Conservation (phyloP, 2,329 filamentous ascomycete genomes). For the Calonectria hawksworthii region DNA sequence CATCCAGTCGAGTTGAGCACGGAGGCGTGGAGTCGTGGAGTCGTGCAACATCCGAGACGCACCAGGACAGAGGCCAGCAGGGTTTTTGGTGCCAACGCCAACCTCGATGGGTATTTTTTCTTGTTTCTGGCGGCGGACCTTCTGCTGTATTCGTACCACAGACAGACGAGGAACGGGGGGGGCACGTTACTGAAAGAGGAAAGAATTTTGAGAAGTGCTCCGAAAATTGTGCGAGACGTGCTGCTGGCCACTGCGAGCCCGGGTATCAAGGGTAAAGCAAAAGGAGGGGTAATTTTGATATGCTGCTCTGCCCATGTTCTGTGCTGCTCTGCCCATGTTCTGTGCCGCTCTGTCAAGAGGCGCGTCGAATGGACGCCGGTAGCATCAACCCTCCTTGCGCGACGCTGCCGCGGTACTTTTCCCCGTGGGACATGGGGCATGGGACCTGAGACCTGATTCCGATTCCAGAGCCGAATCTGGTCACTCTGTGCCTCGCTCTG, state of each 20-base stretch:
- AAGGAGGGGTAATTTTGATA: conserved; percentile 2
- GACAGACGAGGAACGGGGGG: not conserved
- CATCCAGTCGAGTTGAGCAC: conserved; percentile 38
- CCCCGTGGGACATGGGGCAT: not conserved
- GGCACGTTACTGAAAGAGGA: not conserved
- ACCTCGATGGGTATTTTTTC: not conserved
- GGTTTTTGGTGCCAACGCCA: conserved; percentile 16
- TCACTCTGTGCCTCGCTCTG: not conserved
- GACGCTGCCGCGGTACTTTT: not conserved
- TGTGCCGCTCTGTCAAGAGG: not conserved
- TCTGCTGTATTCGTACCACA: not conserved
- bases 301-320: not conserved
- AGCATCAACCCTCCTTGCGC: not conserved
- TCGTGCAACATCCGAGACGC: conserved; percentile 32
- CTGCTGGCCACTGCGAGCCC: not conserved
- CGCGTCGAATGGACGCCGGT: conserved; percentile 10
- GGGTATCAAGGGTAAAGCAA: conserved; percentile 11
- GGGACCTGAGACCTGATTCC: not conserved
- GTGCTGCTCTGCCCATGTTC: not conserved
- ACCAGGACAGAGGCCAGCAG: conserved; percentile 2
- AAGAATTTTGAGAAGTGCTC: not conserved
- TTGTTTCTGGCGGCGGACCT: not conserved
- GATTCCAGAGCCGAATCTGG: not conserved
- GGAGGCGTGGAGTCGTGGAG: conserved; percentile 33
- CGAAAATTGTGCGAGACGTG: not conserved